phyloP scores from a whole-genome alignment of 176 grass and related monocot species.

The Bolboschoenus planiculmis region DNA sequence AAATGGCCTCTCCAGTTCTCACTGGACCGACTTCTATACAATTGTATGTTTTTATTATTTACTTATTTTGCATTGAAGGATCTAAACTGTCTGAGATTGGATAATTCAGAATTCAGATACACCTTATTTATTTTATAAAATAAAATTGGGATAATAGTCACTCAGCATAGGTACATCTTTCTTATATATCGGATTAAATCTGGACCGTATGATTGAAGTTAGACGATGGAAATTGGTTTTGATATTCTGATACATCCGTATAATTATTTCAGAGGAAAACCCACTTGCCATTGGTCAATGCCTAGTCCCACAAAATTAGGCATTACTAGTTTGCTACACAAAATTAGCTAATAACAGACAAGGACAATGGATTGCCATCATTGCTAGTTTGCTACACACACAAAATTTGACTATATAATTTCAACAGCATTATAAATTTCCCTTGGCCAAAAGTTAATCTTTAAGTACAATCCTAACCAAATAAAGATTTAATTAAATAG shows the following conservation, averaged over 20 bases:
- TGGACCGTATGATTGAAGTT: too few relatives aligned
- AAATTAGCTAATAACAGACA: background rate
- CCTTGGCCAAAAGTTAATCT: too few relatives aligned
- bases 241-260: background rate
- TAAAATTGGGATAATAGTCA: too few relatives aligned
- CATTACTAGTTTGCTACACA: background rate
- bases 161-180: too few relatives aligned
- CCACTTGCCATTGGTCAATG: background rate
- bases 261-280: background rate
- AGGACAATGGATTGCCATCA: background rate
- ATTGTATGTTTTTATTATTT: background rate
- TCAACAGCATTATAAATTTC: too few relatives aligned
- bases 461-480: too few relatives aligned
- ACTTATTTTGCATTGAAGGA: background rate
- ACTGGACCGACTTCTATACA: background rate
- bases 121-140: too few relatives aligned
- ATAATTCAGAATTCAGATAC: background rate
- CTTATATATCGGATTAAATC: too few relatives aligned
- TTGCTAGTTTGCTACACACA: background rate
- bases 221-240: background rate
- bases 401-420: background rate
- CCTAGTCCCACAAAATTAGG: background rate
- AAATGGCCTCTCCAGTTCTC: background rate
- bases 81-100: background rate
- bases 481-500: too few relatives aligned